Conservation (phyloP, 495 filamentous ascomycete species). For the Diplogelasinospora grovesii region DNA sequence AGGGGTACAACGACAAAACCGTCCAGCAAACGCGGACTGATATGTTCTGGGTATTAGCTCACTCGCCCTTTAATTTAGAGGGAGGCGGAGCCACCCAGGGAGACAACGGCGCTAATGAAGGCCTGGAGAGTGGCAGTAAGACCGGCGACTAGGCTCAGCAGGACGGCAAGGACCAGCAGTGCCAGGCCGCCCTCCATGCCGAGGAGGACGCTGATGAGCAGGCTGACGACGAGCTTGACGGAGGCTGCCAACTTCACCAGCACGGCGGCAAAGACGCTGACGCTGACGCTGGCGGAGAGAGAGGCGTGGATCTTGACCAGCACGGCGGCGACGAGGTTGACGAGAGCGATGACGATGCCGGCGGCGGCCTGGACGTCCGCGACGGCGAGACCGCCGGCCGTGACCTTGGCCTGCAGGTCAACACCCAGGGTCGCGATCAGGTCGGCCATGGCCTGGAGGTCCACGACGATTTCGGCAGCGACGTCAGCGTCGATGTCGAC, state of each 20-base stretch:
- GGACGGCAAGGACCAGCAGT: neutral
- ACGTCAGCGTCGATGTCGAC: constrained; percentile 4
- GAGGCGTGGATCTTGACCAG: constrained; percentile 3
- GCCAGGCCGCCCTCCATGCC: constrained; percentile 1
- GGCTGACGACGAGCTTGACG: constrained; percentile 1
- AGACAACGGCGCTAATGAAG: neutral
- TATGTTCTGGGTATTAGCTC: too few species aligned
- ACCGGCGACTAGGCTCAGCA: neutral
- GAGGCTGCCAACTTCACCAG: constrained; percentile 1
- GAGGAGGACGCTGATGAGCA: constrained; percentile 1
- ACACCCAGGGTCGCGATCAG: constrained; percentile 1
- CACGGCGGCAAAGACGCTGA: constrained; percentile 3
- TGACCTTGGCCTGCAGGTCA: neutral
- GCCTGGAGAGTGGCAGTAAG: neutral
- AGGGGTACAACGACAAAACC: too few species aligned
- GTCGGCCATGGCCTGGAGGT: constrained; percentile 1
- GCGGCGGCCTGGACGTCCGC: constrained; percentile 1
- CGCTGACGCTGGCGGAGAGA: neutral
- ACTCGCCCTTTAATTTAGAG: too few species aligned
- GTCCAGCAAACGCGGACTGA: too few species aligned
- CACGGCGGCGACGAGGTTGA: constrained; percentile 3
- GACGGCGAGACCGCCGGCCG: neutral
- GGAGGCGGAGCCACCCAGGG: too few species aligned
- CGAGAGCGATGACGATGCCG: neutral
- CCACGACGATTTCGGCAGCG: neutral